These are phyloP conservation scores for Fusarium beomiforme DNA, from an alignment of 2,329 filamentous ascomycete species.

Conservation along the genomic window DNA sequence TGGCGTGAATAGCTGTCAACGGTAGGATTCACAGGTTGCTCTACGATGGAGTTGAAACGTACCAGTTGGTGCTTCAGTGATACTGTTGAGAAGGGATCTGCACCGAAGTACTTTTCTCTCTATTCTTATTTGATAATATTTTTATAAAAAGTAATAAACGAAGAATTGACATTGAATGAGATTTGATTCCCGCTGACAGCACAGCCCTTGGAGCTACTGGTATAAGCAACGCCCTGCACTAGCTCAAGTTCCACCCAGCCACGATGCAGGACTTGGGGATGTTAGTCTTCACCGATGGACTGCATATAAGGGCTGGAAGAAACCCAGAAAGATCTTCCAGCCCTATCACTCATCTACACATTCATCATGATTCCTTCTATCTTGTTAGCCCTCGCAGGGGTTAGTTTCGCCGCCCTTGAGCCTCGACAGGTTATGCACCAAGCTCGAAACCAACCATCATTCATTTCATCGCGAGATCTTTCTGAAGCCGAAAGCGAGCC, in stretches of 20 bases:
- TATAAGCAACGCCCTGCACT: conserved; percentile 6
- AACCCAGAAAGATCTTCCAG: background rate
- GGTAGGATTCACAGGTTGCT: background rate
- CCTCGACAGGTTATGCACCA: conserved; percentile 36
- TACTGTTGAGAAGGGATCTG: background rate
- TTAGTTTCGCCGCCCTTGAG: conserved; percentile 32
- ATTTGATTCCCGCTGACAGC: background rate
- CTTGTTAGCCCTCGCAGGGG: conserved; percentile 33
- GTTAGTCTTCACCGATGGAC: background rate
- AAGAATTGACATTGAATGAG: background rate
- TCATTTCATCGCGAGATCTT: conserved; percentile 28
- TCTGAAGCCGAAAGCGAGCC: conserved; percentile 18
- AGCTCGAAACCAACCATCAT: conserved; percentile 23
- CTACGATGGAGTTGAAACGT: conserved; percentile 4
- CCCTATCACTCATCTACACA: background rate
- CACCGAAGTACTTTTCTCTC: background rate
- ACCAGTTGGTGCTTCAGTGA: background rate
- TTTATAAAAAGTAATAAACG: background rate
- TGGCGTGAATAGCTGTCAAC: background rate
- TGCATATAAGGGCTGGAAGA: conserved; percentile 30
- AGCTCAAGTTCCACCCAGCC: conserved; percentile 11
- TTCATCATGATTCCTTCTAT: conserved; percentile 30
- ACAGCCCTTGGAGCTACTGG: conserved; percentile 2
- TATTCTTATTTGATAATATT: background rate
- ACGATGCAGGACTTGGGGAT: background rate